Evolutionary conservation across 2,329 filamentous ascomycete genomes (phyloP).

Genomic region (Cladosporium austrohemisphaericum): DNA sequence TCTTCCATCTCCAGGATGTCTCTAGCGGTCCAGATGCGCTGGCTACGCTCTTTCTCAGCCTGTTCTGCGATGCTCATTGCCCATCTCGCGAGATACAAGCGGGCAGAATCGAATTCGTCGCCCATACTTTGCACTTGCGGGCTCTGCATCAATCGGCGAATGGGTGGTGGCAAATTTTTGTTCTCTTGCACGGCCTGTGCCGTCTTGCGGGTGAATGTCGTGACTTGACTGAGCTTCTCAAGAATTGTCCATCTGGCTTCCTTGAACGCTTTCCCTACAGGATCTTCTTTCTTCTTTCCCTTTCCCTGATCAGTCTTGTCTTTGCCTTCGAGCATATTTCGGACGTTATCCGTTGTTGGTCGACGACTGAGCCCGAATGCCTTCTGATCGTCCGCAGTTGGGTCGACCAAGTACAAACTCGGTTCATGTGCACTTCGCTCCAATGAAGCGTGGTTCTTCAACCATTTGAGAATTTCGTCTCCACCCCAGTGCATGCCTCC

Average conservation of each 20-base stretch:
- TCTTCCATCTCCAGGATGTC: constrained; percentile 93
- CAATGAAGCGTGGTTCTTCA: constrained; percentile 77
- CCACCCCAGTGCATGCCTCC: constrained; percentile 96
- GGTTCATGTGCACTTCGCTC: constrained; percentile 82
- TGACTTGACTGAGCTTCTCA: constrained; percentile 96
- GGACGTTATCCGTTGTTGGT: constrained; percentile 46
- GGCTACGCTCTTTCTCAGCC: constrained; percentile 79
- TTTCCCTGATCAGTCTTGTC: constrained; percentile 36
- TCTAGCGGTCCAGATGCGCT: constrained; percentile 86
- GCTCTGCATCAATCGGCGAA: constrained; percentile 78
- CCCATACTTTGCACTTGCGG: constrained; percentile 93
- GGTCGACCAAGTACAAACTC: constrained; percentile 87
- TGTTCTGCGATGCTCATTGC: constrained; percentile 99
- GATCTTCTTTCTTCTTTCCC: constrained; percentile 69
- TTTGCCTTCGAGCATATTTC: constrained; percentile 39
- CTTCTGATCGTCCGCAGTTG: constrained; percentile 75
- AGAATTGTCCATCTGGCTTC: constrained; percentile 94
- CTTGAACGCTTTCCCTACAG: constrained; percentile 87
- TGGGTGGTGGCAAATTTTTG: constrained; percentile 82
- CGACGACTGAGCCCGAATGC: constrained; percentile 65
- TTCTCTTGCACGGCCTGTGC: constrained; percentile 91
- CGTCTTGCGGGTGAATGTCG: constrained; percentile 87
- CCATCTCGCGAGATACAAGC: constrained; percentile 92
- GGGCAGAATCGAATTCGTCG: constrained; percentile 94
- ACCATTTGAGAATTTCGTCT: constrained; percentile 88